Evolutionary conservation across 345 rosid species (phyloP), one percentile per base, ranked within the genome.

Genomic region (Cardamine occulta): DNA sequence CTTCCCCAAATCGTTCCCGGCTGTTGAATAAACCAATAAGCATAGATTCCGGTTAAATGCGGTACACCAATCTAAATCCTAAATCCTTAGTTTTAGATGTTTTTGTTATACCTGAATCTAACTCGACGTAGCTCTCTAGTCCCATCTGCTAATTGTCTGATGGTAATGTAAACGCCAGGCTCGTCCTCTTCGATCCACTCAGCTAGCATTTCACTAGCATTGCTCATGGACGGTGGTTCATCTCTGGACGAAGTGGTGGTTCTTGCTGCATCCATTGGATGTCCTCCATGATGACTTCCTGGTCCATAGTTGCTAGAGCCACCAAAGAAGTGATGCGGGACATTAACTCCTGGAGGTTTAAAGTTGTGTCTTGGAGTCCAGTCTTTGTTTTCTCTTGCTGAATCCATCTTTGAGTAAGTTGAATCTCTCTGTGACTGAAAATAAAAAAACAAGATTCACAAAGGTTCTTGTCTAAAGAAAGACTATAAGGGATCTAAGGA

Each of bases 121-220:
- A 95, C 99, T 2, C 99, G 89, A 23, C 99, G 96, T 47, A 95
- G 97, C 86, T 95, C 99, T 74, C 97, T 82, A 3, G 88, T 90
- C 71, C 99, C 99, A 76, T 92, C 97, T 1, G 78, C 86, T 54
- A 92, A 80, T 72, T 89, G 98, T 80, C 97, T 89, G 76, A 95
- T 83, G 61, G 99, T 95, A 73, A 95, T 95, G 64, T 92, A 92
- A 8, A 95, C 97, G 0, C 99, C 99, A 0, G 97, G 94, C 82
- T 92, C 97, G 8, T 92, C 99, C 44, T 92, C 72, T 84, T 92
- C 99, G 2, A 95, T 75, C 97, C 97, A 95, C 83, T 95, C 99
- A 10, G 91, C 73, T 76, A 92, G 97, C 78, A 92, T 64, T 49
- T 95, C 97, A 56, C 98, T 92, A 31, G 98, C 99, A 72, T 91